Base-by-base conservation (phyloP, 495 filamentous ascomycete genomes). In the Penicillium waksmanii region DNA sequence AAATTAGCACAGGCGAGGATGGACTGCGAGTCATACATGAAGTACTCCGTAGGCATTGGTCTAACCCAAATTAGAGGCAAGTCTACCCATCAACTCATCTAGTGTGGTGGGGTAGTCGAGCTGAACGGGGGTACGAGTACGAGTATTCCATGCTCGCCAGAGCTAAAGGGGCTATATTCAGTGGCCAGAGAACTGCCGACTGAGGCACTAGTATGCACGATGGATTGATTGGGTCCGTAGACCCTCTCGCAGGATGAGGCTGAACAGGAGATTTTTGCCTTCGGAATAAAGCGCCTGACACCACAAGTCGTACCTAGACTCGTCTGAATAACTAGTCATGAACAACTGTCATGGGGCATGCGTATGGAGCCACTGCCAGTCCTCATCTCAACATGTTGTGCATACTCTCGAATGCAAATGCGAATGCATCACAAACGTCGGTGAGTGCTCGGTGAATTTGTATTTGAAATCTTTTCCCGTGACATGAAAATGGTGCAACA, bases 391-490 rank as follows among this genome's bases (percentile, higher is more conserved):
- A 44, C 42, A 44, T 44, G 42, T 44, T 44, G 42, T 44, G 42
- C 42, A 44, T 44, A 44, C 17, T 43, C 40, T n/a, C 4, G 42
- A 8, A 17, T 17, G 8, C 42, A 18, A 44, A 9, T 17, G 21
- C 8, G 17, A 44, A 57, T 50, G 55, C 25, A 50, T 50, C 55
- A 51, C 11, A 48, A 51, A 38, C 1, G n/a, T 9, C 35, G 19
- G 5, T 50, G 21, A 27, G 19, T 23, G 8, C 15, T 46, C 11
- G 23, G 21, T 48, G 46, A 13, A 27, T 27, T 48, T 53, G 3
- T 3, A 58, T 52, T 63, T 52, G 56, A 27, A 63, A 63, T 58
- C 31, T 33, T 47, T 51, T 25, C n/a, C 56, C 27, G 55, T 23
- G 46, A 51, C 27, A 46, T 36, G 25, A 18, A 7, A 34, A 49